These are phyloP conservation scores for Metschnikowia henanensis DNA, from an alignment of 805 yeast species.

Conservation along the genomic window DNA sequence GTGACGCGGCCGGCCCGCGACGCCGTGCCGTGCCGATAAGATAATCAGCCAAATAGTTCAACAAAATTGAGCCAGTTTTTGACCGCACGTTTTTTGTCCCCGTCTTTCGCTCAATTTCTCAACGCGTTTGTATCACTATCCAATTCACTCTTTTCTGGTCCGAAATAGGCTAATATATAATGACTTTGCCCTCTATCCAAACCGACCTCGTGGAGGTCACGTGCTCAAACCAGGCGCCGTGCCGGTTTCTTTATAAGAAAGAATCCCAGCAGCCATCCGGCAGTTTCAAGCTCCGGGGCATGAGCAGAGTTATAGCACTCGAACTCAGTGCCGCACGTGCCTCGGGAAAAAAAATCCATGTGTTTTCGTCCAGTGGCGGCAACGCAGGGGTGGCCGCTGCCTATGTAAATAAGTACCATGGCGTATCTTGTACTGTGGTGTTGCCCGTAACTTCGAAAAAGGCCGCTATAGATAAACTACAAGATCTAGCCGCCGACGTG, in stretches of 20 bases:
- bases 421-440: conserved; percentile 54
- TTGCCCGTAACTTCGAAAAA: conserved; percentile 49
- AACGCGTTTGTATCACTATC: background rate
- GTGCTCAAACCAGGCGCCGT: conserved; percentile 24
- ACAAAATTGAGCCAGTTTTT: too few species aligned
- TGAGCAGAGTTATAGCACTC: conserved; percentile 45
- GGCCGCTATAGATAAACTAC: conserved; percentile 48
- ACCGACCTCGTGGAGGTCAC: conserved; percentile 44
- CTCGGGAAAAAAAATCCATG: conserved; percentile 27
- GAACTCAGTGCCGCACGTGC: conserved; percentile 29
- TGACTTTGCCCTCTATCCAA: conserved; percentile 23
- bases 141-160: background rate
- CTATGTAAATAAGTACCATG: conserved; percentile 38
- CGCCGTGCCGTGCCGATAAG: too few species aligned
- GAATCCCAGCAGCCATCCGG: conserved; percentile 58
- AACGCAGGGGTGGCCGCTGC: conserved; percentile 61
- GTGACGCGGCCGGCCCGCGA: too few species aligned
- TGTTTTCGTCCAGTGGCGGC: conserved; percentile 56
- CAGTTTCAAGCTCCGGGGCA: conserved; percentile 56
- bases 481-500: conserved; percentile 50
- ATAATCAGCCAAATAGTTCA: too few species aligned
- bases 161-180: background rate
- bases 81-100: too few species aligned
- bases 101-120: background rate
- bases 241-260: conserved; percentile 47